Percentiles rank a stretch among this genome's conserved stretches.
Conservation (phyloP, 768 basidiomycete genomes). For the Termitomyces heimii region DNA sequence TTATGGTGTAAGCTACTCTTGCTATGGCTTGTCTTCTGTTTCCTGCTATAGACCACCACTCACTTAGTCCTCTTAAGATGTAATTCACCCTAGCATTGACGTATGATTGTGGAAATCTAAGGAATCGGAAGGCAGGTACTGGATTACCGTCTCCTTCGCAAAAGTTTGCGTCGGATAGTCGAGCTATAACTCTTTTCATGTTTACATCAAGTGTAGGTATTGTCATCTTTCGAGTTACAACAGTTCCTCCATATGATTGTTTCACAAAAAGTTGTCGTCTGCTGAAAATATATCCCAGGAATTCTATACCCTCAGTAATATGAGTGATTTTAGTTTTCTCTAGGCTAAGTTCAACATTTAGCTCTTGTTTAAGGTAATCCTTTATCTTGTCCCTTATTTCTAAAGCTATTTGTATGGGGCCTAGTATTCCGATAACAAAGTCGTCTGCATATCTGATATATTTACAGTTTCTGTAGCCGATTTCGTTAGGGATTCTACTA, state of each 20-base stretch:
- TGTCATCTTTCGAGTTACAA: neutral
- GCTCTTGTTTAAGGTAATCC: neutral
- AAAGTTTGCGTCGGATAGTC: neutral
- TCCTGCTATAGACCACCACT: neutral
- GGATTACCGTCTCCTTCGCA: neutral
- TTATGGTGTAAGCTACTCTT: neutral
- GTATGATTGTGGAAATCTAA: neutral
- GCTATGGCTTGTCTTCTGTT: neutral
- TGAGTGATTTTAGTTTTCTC: neutral
- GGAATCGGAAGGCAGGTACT: neutral
- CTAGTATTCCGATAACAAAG: neutral
- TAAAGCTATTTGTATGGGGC: neutral
- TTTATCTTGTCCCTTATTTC: neutral
- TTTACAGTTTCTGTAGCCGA: neutral
- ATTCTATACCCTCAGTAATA: neutral
- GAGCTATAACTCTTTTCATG: neutral
- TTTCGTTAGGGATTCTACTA: neutral
- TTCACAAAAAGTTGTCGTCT: neutral
- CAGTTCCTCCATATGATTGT: neutral
- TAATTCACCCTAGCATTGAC: neutral
- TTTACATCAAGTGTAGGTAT: neutral
- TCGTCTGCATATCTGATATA: neutral
- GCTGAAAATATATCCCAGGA: neutral
- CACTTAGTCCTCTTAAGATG: neutral
- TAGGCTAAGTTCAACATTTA: neutral